These are phyloP conservation scores for Brassica napus DNA, from an alignment of 345 rosid genomes.

Conservation along the genomic window DNA sequence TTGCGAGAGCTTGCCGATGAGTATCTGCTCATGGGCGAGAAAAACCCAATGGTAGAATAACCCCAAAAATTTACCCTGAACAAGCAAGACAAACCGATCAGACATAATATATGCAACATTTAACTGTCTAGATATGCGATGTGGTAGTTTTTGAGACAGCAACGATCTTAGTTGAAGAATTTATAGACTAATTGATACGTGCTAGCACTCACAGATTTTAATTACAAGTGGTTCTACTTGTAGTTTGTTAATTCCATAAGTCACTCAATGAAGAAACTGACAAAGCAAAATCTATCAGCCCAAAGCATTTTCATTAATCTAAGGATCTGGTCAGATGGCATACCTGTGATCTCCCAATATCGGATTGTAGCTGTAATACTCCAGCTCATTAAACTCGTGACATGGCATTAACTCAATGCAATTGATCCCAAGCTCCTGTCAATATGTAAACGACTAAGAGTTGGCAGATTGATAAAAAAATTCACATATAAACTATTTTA, in stretches of 20 bases:
- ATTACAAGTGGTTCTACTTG: slow-evolving; percentile 2
- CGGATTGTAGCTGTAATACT: slow-evolving; percentile 84
- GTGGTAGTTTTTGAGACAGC: neutral
- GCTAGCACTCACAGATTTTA: neutral
- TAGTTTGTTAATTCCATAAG: slow-evolving; percentile 3
- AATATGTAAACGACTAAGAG: slow-evolving; percentile 33
- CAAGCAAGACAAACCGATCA: slow-evolving; percentile 32
- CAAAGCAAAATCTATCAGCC: slow-evolving; percentile 4
- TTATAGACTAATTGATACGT: slow-evolving; percentile 9
- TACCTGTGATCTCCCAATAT: slow-evolving; percentile 81
- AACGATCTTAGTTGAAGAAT: slow-evolving; percentile 9
- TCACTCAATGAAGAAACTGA: neutral
- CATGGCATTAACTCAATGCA: slow-evolving; percentile 98
- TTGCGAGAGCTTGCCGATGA: slow-evolving; percentile 61
- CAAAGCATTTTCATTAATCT: neutral
- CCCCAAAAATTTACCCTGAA: slow-evolving; percentile 97
- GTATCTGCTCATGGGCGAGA: slow-evolving; percentile 93
- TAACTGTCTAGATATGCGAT: slow-evolving; percentile 5
- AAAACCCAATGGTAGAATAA: slow-evolving; percentile 83
- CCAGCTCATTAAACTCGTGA: slow-evolving; percentile 96
- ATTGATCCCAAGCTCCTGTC: slow-evolving; percentile 93
- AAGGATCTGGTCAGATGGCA: slow-evolving; percentile 31
- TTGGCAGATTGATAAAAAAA: neutral
- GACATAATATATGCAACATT: slow-evolving; percentile 18
- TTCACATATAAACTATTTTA: too few relatives aligned